Evolutionary conservation across 2,329 filamentous ascomycete genomes (phyloP), one percentile per base, ranked within the genome.

Genomic region (Gliomastix tumulicola): DNA sequence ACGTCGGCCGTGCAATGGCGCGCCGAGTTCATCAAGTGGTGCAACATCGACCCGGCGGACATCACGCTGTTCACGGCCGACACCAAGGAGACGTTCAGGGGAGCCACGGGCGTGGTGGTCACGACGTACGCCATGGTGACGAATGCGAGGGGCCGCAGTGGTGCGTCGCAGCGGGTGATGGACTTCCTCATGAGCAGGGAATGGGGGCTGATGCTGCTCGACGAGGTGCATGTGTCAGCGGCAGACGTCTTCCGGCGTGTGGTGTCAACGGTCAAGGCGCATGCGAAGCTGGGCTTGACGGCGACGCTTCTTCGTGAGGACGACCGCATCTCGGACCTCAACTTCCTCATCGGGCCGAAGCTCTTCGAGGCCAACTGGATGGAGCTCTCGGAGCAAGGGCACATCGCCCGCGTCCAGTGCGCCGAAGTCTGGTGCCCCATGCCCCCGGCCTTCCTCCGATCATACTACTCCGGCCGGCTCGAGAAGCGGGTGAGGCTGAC

Each of bases 91-190:
- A 59, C 72, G 39, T 95, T 98, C 50, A 81, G 82, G 2, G 79
- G 89, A 34, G 90, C 88, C 54, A 94, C 92, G 2, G 92, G 92
- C 54, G 88, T 98, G 46, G 94, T 98, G 46, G 88, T 98, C 35
- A 94, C 89, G 10, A 98, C 92, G 2, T 98, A 98, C 60, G 92
- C 88, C 41, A 98, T 98, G 92, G 88, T 98, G n/a, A 94, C 88
- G 8, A 86, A 92, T 52, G 88, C 83, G 12, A 76, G 88, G 34
- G 84, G 87, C 41, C 76, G 90, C 40, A 90, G 92, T 3, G 82
- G 97, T 55, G 90, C 97, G 56, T 86, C 89, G 4, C 81, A 92
- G 55, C 94, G 95, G 66, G 94, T 97, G 79, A 96, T 98, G 88
- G 82, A 92, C 43, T 97, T 95, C 56, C 74, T 98, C 43, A 82